Percentiles rank a stretch among this genome's conserved stretches.
phyloP scores from a whole-genome alignment of 441 rosid genomes.

The Adansonia madagascariensis region DNA sequence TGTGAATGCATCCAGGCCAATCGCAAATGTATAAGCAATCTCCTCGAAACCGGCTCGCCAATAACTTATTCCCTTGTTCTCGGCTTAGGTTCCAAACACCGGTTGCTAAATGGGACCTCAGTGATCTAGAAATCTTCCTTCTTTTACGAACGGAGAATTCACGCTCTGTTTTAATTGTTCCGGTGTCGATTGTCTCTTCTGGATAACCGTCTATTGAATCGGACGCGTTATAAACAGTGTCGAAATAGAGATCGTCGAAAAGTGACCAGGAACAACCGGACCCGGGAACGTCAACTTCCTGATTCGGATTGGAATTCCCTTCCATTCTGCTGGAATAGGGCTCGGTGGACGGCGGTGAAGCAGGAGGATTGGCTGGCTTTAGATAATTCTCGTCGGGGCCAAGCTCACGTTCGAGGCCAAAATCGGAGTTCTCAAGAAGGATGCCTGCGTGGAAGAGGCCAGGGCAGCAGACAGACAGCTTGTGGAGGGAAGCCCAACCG shows the following conservation, averaged over 20 bases:
- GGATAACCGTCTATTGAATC: constrained; percentile 39
- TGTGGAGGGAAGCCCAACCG: constrained; percentile 79
- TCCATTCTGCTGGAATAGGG: constrained; percentile 25
- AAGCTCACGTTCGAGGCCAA: constrained; percentile 88
- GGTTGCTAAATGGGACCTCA: constrained; percentile 74
- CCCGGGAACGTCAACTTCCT: constrained; percentile 34
- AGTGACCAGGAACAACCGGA: constrained; percentile 69
- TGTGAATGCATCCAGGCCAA: constrained; percentile 92
- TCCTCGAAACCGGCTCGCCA: constrained; percentile 85
- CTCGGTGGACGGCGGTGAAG: constrained; percentile 24
- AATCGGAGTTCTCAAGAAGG: constrained; percentile 90
- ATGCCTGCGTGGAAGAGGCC: constrained; percentile 86
- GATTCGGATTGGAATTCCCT: constrained; percentile 23
- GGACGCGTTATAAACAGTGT: constrained; percentile 58
- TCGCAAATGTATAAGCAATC: constrained; percentile 83
- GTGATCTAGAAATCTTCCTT: constrained; percentile 50
- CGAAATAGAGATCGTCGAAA: constrained; percentile 83
- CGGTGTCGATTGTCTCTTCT: constrained; percentile 32
- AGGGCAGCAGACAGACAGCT: constrained; percentile 89
- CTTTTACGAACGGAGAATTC: constrained; percentile 44
- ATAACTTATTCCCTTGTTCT: constrained; percentile 84
- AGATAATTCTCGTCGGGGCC: constrained; percentile 63
- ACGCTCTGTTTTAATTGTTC: constrained; percentile 35
- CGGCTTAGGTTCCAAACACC: constrained; percentile 79
- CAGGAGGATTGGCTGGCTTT: constrained; percentile 2